A percentile compares a stretch with the other conserved stretches of the same genome.
Evolutionary conservation across 331 rosid species (phyloP).

Genomic region (Quercus tomentella): DNA sequence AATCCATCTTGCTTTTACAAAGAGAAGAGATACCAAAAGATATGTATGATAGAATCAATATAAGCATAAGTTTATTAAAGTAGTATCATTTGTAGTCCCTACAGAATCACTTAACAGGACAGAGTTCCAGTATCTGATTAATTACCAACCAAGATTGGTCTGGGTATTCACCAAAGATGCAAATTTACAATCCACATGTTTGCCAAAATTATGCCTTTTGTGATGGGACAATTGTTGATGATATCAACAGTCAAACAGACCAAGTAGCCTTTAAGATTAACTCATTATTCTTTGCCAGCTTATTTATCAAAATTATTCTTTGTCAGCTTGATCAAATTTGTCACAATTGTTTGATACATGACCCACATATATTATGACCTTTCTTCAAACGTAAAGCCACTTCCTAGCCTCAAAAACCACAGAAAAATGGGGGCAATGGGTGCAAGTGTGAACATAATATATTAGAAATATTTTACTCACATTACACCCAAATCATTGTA

Average conservation of each 20-base stretch:
- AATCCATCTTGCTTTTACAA: no score
- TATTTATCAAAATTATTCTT: neutral
- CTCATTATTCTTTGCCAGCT: neutral
- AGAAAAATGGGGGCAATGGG: neutral
- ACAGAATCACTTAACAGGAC: neutral
- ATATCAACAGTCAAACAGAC: neutral
- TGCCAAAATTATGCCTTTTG: neutral
- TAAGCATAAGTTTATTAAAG: neutral
- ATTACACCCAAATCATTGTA: neutral
- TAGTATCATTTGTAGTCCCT: neutral
- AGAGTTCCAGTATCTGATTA: neutral
- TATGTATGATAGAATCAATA: neutral
- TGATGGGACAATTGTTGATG: neutral
- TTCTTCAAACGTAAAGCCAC: neutral
- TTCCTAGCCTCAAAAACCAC: neutral
- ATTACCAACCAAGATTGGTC: neutral
- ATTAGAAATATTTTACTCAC: neutral
- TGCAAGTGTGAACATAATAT: neutral
- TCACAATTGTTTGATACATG: neutral
- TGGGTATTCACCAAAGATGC: neutral
- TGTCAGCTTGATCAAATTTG: neutral
- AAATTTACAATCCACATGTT: neutral
- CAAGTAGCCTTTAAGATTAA: neutral
- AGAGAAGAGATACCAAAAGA: neutral
- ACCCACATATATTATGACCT: neutral